Evolutionary conservation across 345 rosid species (phyloP), one percentile per base, ranked within the genome.

Genomic region (Populus alba): DNA sequence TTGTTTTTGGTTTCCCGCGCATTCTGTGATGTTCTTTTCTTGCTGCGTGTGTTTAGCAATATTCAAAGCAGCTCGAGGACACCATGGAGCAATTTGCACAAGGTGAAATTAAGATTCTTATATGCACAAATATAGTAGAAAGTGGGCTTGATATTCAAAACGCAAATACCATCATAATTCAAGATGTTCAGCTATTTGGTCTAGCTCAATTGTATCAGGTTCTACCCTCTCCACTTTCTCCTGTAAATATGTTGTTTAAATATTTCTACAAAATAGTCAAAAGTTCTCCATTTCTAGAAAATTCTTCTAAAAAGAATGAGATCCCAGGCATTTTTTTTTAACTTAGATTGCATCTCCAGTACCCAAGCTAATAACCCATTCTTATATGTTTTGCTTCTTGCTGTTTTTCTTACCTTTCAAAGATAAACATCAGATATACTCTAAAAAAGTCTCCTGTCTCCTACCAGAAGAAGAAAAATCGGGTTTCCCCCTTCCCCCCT

Each of bases 131-230:
- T 81, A 93, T 95, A 74, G 98, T 95, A 62, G 99, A 95, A 88
- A 95, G 98, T 73, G 97, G 97, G 85, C 97, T 95, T 75, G 97
- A 93, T 84, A 95, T 95, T 87, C 98, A 92, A 76, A 95, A 95
- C 72, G 97, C 98, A 80, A 95, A 95, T 82, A 95, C 97, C 81
- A 93, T 95, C 74, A 85, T 95, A 75, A 87, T 95, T 85, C 98
- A 95, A 86, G 99, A 95, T 88, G 96, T 95, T 86, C 99, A 93
- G 68, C 94, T 82, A 72, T 95, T 95, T 88, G 99, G 98, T 66
- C 89, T 95, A 31, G 97, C 99, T 49, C 98, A 95, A 83, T 82
- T 95, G 80, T 93, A 95, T 86, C 99, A 95, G 97, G 98, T 94
- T 76, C 79, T 63, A 35, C 71, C 17, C 66, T 74, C 39, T 77